Percentiles rank a stretch among this genome's conserved stretches.
These are phyloP conservation scores for Pseudoneurospora amorphoporcata DNA, from an alignment of 495 filamentous ascomycete species.

Conservation along the genomic window DNA sequence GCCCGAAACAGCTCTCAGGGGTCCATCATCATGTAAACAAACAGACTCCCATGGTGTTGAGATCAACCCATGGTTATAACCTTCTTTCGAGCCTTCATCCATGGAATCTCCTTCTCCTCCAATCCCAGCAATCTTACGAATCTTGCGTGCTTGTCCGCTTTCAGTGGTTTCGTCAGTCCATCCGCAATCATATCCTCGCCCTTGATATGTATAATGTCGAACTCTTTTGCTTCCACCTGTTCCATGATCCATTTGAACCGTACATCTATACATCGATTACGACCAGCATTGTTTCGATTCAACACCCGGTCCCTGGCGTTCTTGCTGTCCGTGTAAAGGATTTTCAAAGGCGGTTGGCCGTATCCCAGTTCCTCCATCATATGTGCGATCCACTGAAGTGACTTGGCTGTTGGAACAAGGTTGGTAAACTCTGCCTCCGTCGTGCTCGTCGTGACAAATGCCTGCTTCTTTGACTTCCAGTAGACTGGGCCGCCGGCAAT, in stretches of 20 bases:
- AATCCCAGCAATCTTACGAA: not conserved
- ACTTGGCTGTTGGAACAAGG: not conserved
- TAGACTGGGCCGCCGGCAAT: not conserved
- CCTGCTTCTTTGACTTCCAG: slow-evolving; percentile 3
- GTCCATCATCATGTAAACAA: not conserved
- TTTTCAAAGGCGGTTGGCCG: not conserved
- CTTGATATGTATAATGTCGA: not conserved
- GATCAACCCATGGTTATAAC: not conserved
- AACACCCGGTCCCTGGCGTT: not conserved
- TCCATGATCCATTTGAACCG: slow-evolving; percentile 1
- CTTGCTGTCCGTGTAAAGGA: not conserved
- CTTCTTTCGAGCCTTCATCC: not conserved
- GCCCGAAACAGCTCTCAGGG: no score
- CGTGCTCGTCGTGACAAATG: not conserved
- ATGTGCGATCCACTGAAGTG: not conserved
- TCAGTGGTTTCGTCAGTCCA: not conserved
- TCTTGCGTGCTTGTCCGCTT: not conserved
- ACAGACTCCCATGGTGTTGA: not conserved
- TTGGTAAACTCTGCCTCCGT: slow-evolving; percentile 1
- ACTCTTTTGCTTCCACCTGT: not conserved
- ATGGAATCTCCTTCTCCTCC: not conserved
- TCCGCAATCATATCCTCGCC: not conserved
- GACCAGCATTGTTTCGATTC: not conserved
- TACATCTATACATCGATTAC: not conserved
- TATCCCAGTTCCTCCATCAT: not conserved